A percentile compares a stretch with the other conserved stretches of the same genome.
phyloP scores from a whole-genome alignment of 306 rosid species.

The Rosa persica region DNA sequence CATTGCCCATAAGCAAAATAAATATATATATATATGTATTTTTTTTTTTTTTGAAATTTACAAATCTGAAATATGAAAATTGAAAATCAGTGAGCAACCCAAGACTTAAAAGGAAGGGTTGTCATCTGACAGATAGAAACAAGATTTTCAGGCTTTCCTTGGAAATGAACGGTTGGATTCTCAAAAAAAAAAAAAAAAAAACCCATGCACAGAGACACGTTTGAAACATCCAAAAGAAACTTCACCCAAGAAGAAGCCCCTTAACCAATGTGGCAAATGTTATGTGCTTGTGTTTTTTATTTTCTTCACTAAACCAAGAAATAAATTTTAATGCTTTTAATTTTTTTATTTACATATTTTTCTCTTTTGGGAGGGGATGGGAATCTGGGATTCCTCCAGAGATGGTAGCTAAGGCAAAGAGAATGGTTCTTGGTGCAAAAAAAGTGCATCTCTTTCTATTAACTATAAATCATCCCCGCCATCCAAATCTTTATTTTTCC shows the following conservation, averaged over 20 bases:
- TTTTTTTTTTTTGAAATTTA: not conserved
- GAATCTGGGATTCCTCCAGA: not conserved
- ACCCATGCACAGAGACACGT: conserved; percentile 33
- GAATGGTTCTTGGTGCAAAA: not conserved
- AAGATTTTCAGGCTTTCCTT: not conserved
- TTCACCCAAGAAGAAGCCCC: not conserved
- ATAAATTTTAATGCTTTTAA: not conserved
- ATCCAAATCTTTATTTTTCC: not conserved
- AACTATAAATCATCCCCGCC: not conserved
- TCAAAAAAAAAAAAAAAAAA: not conserved
- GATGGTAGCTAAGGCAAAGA: not conserved
- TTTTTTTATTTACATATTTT: not conserved
- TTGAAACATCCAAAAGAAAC: conserved; percentile 14
- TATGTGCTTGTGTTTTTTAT: not conserved
- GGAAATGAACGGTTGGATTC: conserved; percentile 17
- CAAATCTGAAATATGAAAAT: not conserved
- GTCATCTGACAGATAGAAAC: not conserved
- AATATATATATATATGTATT: too few species aligned
- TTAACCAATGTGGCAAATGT: not conserved
- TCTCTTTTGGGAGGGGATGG: not conserved
- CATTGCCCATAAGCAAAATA: not conserved
- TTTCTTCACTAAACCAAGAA: not conserved
- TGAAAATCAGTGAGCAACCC: conserved; percentile 21
- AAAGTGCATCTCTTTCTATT: not conserved
- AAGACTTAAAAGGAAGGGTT: conserved; percentile 15